Evolutionary conservation across 1,284 basidiomycete species (phyloP).

Genomic region (Ceratobasidium sp.): DNA sequence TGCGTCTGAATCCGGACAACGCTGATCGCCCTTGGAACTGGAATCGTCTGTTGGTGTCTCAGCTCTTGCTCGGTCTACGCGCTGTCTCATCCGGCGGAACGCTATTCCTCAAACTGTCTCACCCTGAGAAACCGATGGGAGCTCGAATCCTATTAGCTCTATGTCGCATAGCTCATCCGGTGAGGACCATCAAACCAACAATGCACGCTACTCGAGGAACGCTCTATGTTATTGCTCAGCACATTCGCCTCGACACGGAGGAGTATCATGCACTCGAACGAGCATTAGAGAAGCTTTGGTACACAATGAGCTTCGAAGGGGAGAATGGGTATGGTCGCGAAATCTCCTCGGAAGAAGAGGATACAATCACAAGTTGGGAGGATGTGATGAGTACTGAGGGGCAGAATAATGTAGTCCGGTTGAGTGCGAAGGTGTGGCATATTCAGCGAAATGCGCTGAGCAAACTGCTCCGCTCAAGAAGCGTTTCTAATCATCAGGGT

Average conservation of each 20-base stretch:
- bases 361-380: conserved; percentile 4
- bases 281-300: conserved; percentile 26
- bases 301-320: conserved; percentile 35
- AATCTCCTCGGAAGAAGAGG: conserved; percentile 20
- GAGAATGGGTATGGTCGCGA: conserved; percentile 13
- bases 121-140: conserved; percentile 54
- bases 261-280: background rate
- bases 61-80: conserved; percentile 56
- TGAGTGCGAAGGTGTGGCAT: too few species aligned
- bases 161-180: conserved; percentile 46
- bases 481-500: too few species aligned
- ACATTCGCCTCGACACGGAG: conserved; percentile 4
- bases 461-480: too few species aligned
- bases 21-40: conserved; percentile 50
- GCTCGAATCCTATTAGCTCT: conserved; percentile 56
- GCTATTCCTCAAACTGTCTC: conserved; percentile 57
- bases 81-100: conserved; percentile 55
- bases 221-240: conserved; percentile 56
- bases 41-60: conserved; percentile 54
- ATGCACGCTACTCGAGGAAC: conserved; percentile 55
- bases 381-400: too few species aligned
- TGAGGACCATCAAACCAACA: conserved; percentile 53
- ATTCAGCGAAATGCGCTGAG: too few species aligned
- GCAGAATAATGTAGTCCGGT: too few species aligned
- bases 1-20: conserved; percentile 52